These are phyloP conservation scores for Paramyrothecium sp. DNA, from an alignment of 2,329 filamentous ascomycete species.

Conservation along the genomic window DNA sequence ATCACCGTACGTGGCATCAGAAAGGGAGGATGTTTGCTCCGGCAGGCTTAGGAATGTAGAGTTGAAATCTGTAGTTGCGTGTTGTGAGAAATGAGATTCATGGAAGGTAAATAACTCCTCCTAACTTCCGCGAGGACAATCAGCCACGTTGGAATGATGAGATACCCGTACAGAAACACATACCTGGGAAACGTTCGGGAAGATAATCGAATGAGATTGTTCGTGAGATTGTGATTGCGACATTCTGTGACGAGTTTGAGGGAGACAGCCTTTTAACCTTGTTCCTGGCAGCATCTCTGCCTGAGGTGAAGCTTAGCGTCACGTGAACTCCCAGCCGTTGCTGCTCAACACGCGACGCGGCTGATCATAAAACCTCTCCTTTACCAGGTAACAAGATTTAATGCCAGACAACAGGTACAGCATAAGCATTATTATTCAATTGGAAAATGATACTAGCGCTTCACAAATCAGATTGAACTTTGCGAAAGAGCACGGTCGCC, in stretches of 20 bases:
- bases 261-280: background rate
- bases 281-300: background rate
- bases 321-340: background rate
- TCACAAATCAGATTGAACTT: too few relatives aligned
- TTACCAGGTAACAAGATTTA: too few relatives aligned
- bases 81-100: slow-evolving; percentile 55
- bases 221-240: background rate
- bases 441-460: too few relatives aligned
- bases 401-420: too few relatives aligned
- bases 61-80: slow-evolving; percentile 45
- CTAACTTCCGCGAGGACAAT: slow-evolving; percentile 31
- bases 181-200: background rate
- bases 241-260: slow-evolving; percentile 21
- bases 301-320: background rate
- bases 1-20: slow-evolving; percentile 24
- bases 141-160: background rate
- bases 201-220: background rate
- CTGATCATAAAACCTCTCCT: too few relatives aligned
- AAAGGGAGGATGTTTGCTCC: slow-evolving; percentile 21
- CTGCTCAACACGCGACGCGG: too few relatives aligned
- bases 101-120: slow-evolving; percentile 60
- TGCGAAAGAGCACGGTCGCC: too few relatives aligned
- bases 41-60: slow-evolving; percentile 38
- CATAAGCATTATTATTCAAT: too few relatives aligned
- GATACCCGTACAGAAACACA: background rate